Evolutionary conservation across 495 filamentous ascomycete species (phyloP).

Genomic region (Echria macrotheca): DNA sequence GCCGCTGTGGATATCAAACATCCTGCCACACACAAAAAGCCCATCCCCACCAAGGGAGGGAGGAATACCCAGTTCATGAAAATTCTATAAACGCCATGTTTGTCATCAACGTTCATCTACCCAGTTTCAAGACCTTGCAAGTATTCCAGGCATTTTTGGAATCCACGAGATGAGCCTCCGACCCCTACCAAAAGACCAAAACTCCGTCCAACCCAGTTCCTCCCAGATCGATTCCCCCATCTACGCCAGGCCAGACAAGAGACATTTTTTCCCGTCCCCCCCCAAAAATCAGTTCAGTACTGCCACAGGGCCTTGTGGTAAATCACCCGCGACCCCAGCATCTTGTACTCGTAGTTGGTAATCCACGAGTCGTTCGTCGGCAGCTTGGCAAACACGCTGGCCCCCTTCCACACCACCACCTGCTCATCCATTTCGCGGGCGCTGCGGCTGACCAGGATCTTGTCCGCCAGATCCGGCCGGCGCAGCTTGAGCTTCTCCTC

Average conservation of each 20-base stretch:
- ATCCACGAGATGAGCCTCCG: too few species aligned
- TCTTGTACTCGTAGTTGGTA: conserved; percentile 78
- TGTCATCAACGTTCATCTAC: conserved; percentile 15
- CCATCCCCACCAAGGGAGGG: too few species aligned
- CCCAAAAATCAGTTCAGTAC: too few species aligned
- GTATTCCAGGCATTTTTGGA: not conserved
- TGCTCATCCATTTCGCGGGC: conserved; percentile 91
- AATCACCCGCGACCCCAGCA: conserved; percentile 71
- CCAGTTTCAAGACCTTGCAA: not conserved
- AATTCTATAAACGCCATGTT: too few species aligned
- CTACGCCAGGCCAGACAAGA: too few species aligned
- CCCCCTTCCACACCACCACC: conserved; percentile 96
- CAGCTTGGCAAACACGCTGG: conserved; percentile 93
- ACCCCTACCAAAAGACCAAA: too few species aligned
- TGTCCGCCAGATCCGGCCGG: conserved; percentile 65
- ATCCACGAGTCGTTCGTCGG: conserved; percentile 93
- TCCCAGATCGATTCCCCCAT: too few species aligned
- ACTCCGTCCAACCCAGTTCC: too few species aligned
- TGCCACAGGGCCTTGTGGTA: conserved; percentile 86
- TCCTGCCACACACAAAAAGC: too few species aligned
- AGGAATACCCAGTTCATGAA: too few species aligned
- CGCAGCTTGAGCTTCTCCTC: conserved; percentile 71
- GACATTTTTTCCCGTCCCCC: too few species aligned
- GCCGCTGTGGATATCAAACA: too few species aligned
- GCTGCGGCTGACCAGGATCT: conserved; percentile 81